These are phyloP conservation scores for Pyrus hybrid DNA, from an alignment of 331 rosid species.

Conservation along the genomic window DNA sequence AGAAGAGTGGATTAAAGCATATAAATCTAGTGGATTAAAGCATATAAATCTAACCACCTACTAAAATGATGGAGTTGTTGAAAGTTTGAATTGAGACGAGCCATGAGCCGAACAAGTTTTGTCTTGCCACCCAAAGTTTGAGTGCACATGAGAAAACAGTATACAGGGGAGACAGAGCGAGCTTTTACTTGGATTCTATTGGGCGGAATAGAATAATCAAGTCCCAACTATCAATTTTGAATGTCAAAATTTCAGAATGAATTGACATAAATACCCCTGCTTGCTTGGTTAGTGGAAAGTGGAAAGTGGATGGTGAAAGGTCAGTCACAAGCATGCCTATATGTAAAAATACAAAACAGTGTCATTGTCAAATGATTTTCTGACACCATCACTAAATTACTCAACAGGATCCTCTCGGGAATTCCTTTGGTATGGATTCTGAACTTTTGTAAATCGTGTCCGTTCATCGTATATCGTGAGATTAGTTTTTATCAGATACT, in stretches of 20 bases:
- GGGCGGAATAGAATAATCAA: background rate
- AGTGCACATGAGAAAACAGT: background rate
- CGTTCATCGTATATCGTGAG: too few relatives aligned
- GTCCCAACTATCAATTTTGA: background rate
- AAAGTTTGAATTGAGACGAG: too few relatives aligned
- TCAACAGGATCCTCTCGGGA: too few relatives aligned
- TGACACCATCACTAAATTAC: conserved; percentile 1
- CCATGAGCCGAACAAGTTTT: too few relatives aligned
- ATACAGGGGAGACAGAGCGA: background rate
- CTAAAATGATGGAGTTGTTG: too few relatives aligned
- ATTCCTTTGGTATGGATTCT: rapidly evolving
- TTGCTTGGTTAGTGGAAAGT: background rate
- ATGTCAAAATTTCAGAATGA: background rate
- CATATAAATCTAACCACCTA: too few relatives aligned
- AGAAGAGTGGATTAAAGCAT: too few relatives aligned
- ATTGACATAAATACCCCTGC: background rate
- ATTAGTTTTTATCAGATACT: rapidly evolving
- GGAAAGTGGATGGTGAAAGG: background rate
- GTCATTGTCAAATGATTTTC: background rate
- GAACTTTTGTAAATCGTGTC: too few relatives aligned
- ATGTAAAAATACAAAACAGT: background rate
- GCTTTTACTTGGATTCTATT: background rate
- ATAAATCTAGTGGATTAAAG: too few relatives aligned
- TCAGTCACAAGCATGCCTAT: background rate
- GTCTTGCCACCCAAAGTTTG: background rate